phyloP scores from a whole-genome alignment of 331 rosid genomes.

The Phaseolus coccineus region DNA sequence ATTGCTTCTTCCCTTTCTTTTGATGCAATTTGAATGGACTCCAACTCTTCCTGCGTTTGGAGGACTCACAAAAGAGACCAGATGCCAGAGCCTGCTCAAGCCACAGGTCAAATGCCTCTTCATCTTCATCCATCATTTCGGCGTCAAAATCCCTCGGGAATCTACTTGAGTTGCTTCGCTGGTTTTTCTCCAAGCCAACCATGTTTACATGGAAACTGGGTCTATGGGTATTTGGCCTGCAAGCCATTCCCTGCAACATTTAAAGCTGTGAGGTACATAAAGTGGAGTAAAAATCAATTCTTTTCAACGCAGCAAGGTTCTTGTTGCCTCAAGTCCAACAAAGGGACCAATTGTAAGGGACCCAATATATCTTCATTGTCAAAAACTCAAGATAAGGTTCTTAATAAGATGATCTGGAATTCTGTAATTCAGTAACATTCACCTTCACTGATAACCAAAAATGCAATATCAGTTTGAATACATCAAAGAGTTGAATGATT shows the following conservation, averaged over 20 bases:
- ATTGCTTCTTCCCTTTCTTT: constrained; percentile 87
- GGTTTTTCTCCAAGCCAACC: constrained; percentile 95
- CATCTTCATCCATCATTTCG: constrained; percentile 95
- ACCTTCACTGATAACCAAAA: too few species aligned
- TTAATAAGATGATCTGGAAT: not conserved
- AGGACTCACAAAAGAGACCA: constrained; percentile 87
- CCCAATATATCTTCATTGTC: not conserved
- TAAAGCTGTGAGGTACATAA: too few species aligned
- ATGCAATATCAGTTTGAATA: not conserved
- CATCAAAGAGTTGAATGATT: constrained; percentile 11
- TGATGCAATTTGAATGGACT: constrained; percentile 91
- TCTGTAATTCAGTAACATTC: not conserved
- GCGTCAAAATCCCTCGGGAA: constrained; percentile 97
- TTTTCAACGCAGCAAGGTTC: not conserved
- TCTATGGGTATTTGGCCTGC: constrained; percentile 95
- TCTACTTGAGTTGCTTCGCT: constrained; percentile 79
- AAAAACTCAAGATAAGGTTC: too few species aligned
- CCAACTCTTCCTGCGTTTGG: constrained; percentile 98
- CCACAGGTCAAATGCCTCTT: constrained; percentile 93
- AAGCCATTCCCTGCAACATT: constrained; percentile 91
- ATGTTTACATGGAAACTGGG: constrained; percentile 98
- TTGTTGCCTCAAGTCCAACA: constrained; percentile 31
- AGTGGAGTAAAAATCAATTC: too few species aligned
- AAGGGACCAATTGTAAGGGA: constrained; percentile 13
- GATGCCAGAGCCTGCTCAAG: constrained; percentile 97